Percentiles rank a stretch among this genome's conserved stretches.
Evolutionary conservation across 2,329 filamentous ascomycete species (phyloP).

Genomic region (Dactylella cylindrospora): DNA sequence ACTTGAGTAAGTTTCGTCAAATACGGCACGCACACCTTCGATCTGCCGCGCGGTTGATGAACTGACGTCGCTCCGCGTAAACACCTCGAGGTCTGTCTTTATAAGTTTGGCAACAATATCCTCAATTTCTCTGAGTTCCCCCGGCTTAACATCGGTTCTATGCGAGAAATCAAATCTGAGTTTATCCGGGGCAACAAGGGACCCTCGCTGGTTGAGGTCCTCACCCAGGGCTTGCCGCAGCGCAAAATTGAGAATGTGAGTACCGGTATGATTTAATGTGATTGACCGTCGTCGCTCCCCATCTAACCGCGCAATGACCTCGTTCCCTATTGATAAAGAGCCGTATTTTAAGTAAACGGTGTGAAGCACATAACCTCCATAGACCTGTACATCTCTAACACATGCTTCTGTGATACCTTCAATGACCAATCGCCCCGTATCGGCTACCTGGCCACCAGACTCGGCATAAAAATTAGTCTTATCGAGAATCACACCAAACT

Average conservation of each 20-base stretch:
- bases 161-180: slow-evolving; percentile 96
- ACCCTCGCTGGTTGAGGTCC: slow-evolving; percentile 91
- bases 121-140: slow-evolving; percentile 82
- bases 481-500: slow-evolving; percentile 84
- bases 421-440: slow-evolving; percentile 81
- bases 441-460: slow-evolving; percentile 90
- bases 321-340: slow-evolving; percentile 71
- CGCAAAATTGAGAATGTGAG: slow-evolving; percentile 93
- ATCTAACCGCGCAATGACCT: slow-evolving; percentile 90
- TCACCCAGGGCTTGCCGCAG: slow-evolving; percentile 86
- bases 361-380: slow-evolving; percentile 87
- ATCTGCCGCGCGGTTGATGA: slow-evolving; percentile 80
- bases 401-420: slow-evolving; percentile 86
- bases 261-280: slow-evolving; percentile 94
- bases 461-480: slow-evolving; percentile 97
- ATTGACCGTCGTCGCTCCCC: slow-evolving; percentile 81
- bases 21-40: slow-evolving; percentile 87
- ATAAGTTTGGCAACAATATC: slow-evolving; percentile 83
- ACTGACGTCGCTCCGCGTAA: slow-evolving; percentile 82
- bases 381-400: slow-evolving; percentile 88
- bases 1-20: slow-evolving; percentile 96
- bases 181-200: slow-evolving; percentile 90
- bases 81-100: slow-evolving; percentile 76
- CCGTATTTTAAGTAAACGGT: slow-evolving; percentile 92
- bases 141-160: slow-evolving; percentile 74